Evolutionary conservation across 2,329 filamentous ascomycete genomes (phyloP).

Genomic region (Stagonosporopsis chrysanthemi): DNA sequence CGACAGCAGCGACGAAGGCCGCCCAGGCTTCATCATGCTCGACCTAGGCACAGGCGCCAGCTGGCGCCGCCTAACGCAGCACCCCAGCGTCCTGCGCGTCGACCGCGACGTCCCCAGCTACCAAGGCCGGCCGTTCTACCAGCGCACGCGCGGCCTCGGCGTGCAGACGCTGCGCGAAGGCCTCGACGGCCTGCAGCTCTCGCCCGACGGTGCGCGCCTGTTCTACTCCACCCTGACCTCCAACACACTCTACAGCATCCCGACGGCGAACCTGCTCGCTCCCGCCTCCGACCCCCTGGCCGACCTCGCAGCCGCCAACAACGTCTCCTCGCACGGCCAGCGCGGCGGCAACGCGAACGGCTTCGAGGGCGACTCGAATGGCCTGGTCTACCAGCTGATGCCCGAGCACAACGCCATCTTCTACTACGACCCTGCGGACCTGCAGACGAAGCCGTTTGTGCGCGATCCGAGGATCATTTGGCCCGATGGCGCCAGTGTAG

Average conservation of each 20-base stretch:
- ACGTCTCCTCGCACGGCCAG: constrained; percentile 56
- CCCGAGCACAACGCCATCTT: constrained; percentile 58
- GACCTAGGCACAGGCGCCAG: constrained; percentile 58
- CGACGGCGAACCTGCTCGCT: constrained; percentile 53
- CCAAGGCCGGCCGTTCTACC: constrained; percentile 56
- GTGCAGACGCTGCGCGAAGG: constrained; percentile 54
- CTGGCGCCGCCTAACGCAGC: constrained; percentile 58
- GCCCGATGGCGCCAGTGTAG: constrained; percentile 53
- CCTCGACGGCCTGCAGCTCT: constrained; percentile 59
- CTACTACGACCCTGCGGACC: constrained; percentile 53
- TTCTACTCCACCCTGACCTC: constrained; percentile 55
- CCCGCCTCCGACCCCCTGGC: constrained; percentile 52
- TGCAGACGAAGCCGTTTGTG: constrained; percentile 54
- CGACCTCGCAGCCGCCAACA: constrained; percentile 54
- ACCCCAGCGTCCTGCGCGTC: constrained; percentile 45
- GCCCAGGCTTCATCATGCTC: constrained; percentile 59
- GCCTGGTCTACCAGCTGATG: constrained; percentile 57
- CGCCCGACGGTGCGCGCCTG: constrained; percentile 55
- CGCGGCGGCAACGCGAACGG: constrained; percentile 60
- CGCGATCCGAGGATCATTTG: constrained; percentile 57
- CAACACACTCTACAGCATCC: constrained; percentile 55
- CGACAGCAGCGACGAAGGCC: constrained; percentile 55
- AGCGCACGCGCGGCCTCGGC: constrained; percentile 38
- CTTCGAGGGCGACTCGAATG: constrained; percentile 59
- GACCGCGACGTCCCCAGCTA: constrained; percentile 56